Conservation (phyloP, 257 asterid species). For the Rhazya stricta region DNA sequence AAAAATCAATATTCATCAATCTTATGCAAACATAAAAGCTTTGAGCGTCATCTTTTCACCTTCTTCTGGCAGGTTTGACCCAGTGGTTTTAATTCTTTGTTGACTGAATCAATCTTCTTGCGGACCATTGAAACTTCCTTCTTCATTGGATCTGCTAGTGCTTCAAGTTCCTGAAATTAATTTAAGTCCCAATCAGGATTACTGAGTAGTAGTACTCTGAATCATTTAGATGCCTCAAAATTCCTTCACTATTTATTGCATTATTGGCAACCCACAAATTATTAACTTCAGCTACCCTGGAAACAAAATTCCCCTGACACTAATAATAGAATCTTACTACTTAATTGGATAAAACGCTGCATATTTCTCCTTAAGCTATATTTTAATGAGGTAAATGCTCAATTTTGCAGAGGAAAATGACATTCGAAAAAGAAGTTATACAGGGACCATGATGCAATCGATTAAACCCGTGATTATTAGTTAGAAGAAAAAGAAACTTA, state of each 20-base stretch:
- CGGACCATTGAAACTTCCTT: conserved; percentile 74
- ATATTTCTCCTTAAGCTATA: background rate
- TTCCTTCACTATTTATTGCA: background rate
- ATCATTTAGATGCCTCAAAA: background rate
- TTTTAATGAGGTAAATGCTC: background rate
- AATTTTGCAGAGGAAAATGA: background rate
- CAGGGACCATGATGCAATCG: background rate
- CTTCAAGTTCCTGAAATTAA: conserved; percentile 71
- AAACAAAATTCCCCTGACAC: background rate
- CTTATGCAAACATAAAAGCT: background rate
- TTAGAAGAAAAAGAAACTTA: background rate
- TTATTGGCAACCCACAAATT: background rate
- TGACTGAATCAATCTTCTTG: conserved; percentile 73
- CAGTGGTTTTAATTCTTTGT: conserved; percentile 89
- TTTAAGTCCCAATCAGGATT: background rate
- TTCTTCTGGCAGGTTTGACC: conserved; percentile 92
- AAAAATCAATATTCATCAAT: background rate
- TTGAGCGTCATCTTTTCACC: conserved; percentile 33
- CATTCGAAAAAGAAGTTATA: background rate
- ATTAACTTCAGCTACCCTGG: background rate
- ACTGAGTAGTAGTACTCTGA: background rate
- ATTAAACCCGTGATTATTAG: background rate
- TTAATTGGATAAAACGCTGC: background rate
- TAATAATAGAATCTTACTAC: background rate
- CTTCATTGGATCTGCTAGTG: conserved; percentile 83